Percentiles rank a stretch among this genome's conserved stretches.
These are phyloP conservation scores for Pycnococcus provasolii DNA, from an alignment of 139 green algal genomes.

Conservation along the genomic window DNA sequence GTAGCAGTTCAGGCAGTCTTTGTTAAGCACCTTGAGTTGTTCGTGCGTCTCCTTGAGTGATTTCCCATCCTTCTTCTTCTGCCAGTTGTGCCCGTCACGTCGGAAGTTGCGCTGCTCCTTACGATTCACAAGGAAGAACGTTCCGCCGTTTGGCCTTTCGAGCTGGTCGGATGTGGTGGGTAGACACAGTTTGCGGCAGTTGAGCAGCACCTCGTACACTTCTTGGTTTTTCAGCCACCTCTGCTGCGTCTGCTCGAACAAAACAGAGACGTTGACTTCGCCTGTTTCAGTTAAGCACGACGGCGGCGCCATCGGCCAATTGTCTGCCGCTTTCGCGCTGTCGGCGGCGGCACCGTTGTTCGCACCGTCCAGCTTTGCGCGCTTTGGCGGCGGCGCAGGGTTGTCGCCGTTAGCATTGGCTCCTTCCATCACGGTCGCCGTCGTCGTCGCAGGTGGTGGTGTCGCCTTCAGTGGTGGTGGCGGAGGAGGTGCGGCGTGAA, in stretches of 20 bases:
- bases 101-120: conserved; percentile 52
- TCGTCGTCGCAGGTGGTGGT: no score
- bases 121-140: conserved; percentile 54
- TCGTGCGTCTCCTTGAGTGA: conserved; percentile 66
- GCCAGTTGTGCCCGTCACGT: conserved; percentile 58
- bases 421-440: no score
- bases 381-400: no score
- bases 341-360: no score
- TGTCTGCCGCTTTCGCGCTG: no score
- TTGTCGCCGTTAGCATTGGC: no score
- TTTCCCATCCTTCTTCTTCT: conserved; percentile 64
- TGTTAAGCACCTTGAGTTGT: conserved; percentile 60
- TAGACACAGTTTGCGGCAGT: conserved; percentile 8
- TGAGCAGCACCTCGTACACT: conserved; percentile 31
- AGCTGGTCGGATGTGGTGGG: not conserved
- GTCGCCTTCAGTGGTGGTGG: no score
- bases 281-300: no score
- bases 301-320: no score
- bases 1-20: conserved; percentile 64
- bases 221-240: conserved; percentile 43
- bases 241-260: not conserved
- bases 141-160: conserved; percentile 39
- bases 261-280: no score
- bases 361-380: no score
- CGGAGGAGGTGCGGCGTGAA: no score